Evolutionary conservation across 208 protist species (phyloP).

Genomic region (Leishmania tarentolae): DNA sequence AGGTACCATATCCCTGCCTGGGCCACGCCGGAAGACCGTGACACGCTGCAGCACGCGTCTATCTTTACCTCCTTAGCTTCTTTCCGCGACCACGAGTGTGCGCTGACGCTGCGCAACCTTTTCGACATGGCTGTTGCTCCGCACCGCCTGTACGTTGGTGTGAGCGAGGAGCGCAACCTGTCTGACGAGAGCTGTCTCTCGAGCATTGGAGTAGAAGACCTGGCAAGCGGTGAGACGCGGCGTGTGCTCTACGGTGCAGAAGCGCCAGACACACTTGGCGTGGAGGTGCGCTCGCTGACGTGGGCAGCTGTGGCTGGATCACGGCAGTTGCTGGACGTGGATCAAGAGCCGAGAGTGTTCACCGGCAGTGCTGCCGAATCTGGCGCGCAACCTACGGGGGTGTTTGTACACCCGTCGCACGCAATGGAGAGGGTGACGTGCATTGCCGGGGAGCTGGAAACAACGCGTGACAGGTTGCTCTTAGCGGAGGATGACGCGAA

Average conservation of each 20-base stretch:
- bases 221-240: conserved; percentile 8
- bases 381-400: neutral
- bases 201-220: neutral
- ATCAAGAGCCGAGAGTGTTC: neutral
- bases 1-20: conserved; percentile 32
- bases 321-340: neutral
- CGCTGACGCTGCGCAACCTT: conserved; percentile 79
- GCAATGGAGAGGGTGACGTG: conserved; percentile 33
- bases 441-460: conserved; percentile 39
- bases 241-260: conserved; percentile 32
- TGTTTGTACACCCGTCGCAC: conserved; percentile 39
- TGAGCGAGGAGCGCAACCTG: conserved; percentile 72
- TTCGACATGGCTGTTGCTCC: conserved; percentile 50
- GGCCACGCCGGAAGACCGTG: conserved; percentile 23
- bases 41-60: conserved; percentile 44
- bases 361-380: neutral
- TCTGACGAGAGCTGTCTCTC: conserved; percentile 42
- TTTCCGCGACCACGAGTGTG: conserved; percentile 88
- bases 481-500: conserved; percentile 23
- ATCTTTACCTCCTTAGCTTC: conserved; percentile 92
- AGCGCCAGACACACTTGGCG: conserved; percentile 7
- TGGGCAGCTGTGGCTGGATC: conserved; percentile 19
- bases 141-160: conserved; percentile 78
- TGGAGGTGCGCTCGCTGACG: conserved; percentile 17
- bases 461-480: conserved; percentile 32